Conservation (phyloP, 108 stramenopile species). For the Nitzschia putrida region DNA sequence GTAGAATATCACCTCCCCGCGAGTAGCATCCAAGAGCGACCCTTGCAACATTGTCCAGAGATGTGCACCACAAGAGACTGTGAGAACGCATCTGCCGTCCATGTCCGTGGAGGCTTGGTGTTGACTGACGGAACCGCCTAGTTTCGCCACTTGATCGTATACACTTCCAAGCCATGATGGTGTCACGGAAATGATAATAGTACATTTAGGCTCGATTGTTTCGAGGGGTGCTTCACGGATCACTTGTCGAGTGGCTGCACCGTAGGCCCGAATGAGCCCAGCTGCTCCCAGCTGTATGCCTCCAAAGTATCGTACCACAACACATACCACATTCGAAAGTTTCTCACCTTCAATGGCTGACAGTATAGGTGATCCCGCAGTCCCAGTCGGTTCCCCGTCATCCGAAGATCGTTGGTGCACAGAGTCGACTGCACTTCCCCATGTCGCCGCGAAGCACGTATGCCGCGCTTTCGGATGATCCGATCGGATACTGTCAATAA, state of each 20-base stretch:
- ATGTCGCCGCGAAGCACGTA: slow-evolving; percentile 66
- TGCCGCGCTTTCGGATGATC: slow-evolving; percentile 85
- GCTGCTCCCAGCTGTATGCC: slow-evolving; percentile 87
- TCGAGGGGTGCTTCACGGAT: slow-evolving; percentile 56
- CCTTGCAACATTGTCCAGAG: slow-evolving; percentile 29
- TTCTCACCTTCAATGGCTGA: slow-evolving; percentile 73
- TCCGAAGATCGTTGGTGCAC: slow-evolving; percentile 74
- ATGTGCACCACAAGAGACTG: slow-evolving; percentile 59
- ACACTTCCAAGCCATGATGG: slow-evolving; percentile 44
- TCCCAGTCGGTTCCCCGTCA: slow-evolving; percentile 87
- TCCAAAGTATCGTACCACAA: slow-evolving; percentile 82
- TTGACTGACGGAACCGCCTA: slow-evolving; percentile 37
- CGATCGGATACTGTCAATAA: slow-evolving; percentile 44
- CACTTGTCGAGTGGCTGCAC: slow-evolving; percentile 65
- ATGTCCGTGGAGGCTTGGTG: slow-evolving; percentile 49
- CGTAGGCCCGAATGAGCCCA: slow-evolving; percentile 86
- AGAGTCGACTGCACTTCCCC: slow-evolving; percentile 9
- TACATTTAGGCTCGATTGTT: slow-evolving; percentile 53
- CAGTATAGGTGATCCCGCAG: slow-evolving; percentile 75
- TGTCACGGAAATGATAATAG: slow-evolving; percentile 21
- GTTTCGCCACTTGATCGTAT: slow-evolving; percentile 54
- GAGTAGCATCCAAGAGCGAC: slow-evolving; percentile 66
- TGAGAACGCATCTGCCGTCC: slow-evolving; percentile 55
- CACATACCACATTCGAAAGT: slow-evolving; percentile 69
- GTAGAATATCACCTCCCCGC: slow-evolving; percentile 39